Base-by-base conservation (phyloP, 1,139 yeast genomes). In the Sugiyamaella pinicola region DNA sequence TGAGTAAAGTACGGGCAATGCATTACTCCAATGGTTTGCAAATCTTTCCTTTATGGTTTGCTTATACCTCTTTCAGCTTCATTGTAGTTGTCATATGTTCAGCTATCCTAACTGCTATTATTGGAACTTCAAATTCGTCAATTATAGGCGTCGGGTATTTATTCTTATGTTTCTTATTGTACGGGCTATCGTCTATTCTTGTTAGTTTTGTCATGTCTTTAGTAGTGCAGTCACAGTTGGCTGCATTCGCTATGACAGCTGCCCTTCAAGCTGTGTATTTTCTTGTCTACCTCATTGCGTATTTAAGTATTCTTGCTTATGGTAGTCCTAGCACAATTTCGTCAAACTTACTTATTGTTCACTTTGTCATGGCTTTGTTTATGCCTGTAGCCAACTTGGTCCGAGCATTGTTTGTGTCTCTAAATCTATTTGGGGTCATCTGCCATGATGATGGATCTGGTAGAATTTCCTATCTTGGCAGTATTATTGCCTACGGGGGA, bases 1-100 rank as follows among this genome's bases (percentile, higher is more conserved):
- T 70, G 9, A 59, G 66, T 38, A 62, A 64, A 43, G 73, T 70
- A 8, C 58, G 74, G 19, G 72, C 73, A 1, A 64, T 70, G 65
- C 73, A 71, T 19, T 70, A 70, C 51, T 70, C 74, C 4, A 70
- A 71, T 48, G 74, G 74, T 15, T 55, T 70, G 37, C 55, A 69
- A 18, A 70, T 70, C 1, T 45, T 67, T 9, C 73, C 74, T 1
- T 54, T 70, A 15, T 71, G 74, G 73, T 52, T 59, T 5, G 70
- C 72, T 3, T 69, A 70, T 49, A 50, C 66, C 4, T 24, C 66
- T 18, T 68, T 64, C 57, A 67, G 66, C 48, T 60, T 66, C 40
- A 51, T 63, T 5, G 51, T 63, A 4, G 56, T 63, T 39, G 38
- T 68, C 12, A 24, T 69, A 6, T 51, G 61, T 3, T 59, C 70